Base-by-base conservation (phyloP, 2,329 filamentous ascomycete genomes). In the Hysterium pulicare region DNA sequence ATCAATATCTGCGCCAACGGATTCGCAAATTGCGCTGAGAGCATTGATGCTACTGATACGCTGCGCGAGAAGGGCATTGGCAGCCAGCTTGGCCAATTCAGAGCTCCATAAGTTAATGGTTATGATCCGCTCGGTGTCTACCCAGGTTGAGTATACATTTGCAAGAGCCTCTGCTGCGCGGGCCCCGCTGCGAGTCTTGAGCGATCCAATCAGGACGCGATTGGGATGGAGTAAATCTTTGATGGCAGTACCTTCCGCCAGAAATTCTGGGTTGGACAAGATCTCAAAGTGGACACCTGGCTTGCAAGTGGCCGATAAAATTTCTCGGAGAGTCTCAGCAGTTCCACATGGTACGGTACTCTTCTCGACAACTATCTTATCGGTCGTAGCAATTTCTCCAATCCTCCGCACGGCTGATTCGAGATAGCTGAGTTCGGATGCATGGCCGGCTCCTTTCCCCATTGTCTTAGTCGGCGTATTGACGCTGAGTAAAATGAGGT, bases 11-110 rank as follows among this genome's bases (percentile, higher is more conserved):
- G 86, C 87, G 13, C 85, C 86, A 0, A 82, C 84, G 48, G 77
- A 77, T 66, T 90, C 87, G 61, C 87, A 91, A 22, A 91, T 81
- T 3, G 86, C 84, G n/a, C 83, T 86, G 45, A 91, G 78, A 11
- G 84, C 83, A 67, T 90, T 91, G 70, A 91, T 88, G 66, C 82
- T 87, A 59, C 81, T 86, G 57, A 91, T 86, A 38, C 86, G 78
- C 68, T 91, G 87, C 1, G 87, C 87, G 7, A 91, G 74, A 77
- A 91, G 82, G 2, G 85, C 84, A 64, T 91, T 91, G 44, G 86
- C 84, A 1, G 84, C 86, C 0, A 91, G 76, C 69, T 91, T 91
- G 41, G 85, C 76, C 16, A 91, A 75, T 66, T 91, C 87, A 0
- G 86, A 87, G 1, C 85, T 89, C 79, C 82, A 90, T 0, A 84